Evolutionary conservation across 148 eudicot species (phyloP).

Genomic region (Camellia japonica): DNA sequence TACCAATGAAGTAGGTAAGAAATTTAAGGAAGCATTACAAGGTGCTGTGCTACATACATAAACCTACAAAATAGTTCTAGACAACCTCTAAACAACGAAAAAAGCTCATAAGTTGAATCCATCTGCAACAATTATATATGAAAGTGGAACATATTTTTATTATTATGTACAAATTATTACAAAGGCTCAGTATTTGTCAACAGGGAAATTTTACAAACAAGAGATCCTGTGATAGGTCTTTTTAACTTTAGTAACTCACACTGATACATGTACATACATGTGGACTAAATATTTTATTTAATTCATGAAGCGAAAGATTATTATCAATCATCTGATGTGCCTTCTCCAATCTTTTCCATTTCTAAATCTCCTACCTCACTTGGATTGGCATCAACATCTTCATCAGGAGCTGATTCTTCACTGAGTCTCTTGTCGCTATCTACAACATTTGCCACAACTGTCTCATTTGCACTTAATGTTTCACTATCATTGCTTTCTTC

Average conservation of each 20-base stretch:
- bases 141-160: not conserved
- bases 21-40: no score
- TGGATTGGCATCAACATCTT: slow-evolving; percentile 3
- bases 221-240: not conserved
- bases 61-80: not conserved
- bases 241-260: not conserved
- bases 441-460: not conserved
- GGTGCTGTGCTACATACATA: not conserved
- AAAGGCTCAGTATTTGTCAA: not conserved
- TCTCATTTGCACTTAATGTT: not conserved
- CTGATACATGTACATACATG: not conserved
- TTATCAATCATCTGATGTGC: slow-evolving; percentile 7
- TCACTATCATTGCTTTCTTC: slow-evolving; percentile 13
- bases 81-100: not conserved
- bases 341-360: slow-evolving; percentile 15
- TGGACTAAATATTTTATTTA: not conserved
- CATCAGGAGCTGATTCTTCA: slow-evolving; percentile 13
- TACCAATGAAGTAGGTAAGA: no score
- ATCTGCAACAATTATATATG: not conserved
- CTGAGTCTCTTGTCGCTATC: not conserved
- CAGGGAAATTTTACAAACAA: not conserved
- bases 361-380: not conserved
- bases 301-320: not conserved
- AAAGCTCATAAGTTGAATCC: not conserved
- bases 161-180: not conserved